These are phyloP conservation scores for Lichtheimia corymbifera DNA, from an alignment of 371 early-diverging fungal species.

Conservation along the genomic window DNA sequence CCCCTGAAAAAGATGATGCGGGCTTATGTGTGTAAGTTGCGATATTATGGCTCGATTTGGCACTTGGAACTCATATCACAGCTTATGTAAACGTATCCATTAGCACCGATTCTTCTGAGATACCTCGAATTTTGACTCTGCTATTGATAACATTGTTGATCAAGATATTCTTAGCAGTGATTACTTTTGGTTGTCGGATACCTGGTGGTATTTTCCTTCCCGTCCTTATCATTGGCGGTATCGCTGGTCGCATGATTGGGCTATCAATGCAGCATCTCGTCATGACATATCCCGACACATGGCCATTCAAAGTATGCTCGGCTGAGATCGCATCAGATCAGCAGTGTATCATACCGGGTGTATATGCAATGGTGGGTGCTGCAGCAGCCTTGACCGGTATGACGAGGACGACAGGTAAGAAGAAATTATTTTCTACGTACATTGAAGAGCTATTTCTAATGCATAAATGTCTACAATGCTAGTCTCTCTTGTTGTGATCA, in stretches of 20 bases:
- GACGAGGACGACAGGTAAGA: conserved; percentile 84
- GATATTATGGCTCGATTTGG: too few relatives aligned
- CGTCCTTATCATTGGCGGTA: conserved; percentile 90
- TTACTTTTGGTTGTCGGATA: conserved; percentile 82
- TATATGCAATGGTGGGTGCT: conserved; percentile 96
- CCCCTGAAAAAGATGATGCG: conserved; percentile 49
- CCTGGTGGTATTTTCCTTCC: conserved; percentile 95
- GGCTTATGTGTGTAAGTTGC: conserved; percentile 65
- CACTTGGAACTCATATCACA: too few relatives aligned
- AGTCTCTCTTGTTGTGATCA: conserved; percentile 91
- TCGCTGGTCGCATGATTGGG: conserved; percentile 89
- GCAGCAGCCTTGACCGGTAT: conserved; percentile 91
- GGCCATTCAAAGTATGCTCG: conserved; percentile 67
- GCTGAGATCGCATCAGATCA: conserved; percentile 38
- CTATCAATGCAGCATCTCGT: conserved; percentile 69
- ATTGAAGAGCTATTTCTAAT: too few relatives aligned
- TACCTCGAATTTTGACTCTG: conserved; percentile 36
- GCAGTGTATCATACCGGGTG: conserved; percentile 87
- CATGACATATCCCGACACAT: conserved; percentile 54
- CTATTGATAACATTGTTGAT: conserved; percentile 65
- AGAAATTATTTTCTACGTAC: neutral
- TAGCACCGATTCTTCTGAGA: conserved; percentile 31
- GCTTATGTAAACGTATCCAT: conserved; percentile 1
- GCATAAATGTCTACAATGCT: neutral
- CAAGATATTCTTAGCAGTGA: conserved; percentile 65